phyloP scores from a whole-genome alignment of 805 yeast species.

The Candida ulmi region DNA sequence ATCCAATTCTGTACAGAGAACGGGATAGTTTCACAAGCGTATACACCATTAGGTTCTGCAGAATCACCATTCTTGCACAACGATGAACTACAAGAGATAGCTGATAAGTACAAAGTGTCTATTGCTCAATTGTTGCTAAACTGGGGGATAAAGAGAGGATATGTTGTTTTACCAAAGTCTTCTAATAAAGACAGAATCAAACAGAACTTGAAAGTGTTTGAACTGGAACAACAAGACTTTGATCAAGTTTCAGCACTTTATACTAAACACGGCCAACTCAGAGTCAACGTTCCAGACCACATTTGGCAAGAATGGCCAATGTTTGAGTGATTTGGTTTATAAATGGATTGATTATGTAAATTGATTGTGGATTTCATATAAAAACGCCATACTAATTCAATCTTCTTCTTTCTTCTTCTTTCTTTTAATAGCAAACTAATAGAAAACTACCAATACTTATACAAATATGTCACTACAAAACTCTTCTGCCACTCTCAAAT shows the following conservation, averaged over 20 bases:
- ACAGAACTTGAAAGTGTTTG: slow-evolving; percentile 21
- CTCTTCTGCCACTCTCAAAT: no score
- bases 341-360: no score
- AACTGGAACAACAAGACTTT: slow-evolving; percentile 19
- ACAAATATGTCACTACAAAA: no score
- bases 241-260: slow-evolving; percentile 20
- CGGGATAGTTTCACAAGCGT: slow-evolving; percentile 13
- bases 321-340: no score
- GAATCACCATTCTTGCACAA: slow-evolving; percentile 23
- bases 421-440: no score
- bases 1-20: slow-evolving; percentile 9
- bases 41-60: slow-evolving; percentile 16
- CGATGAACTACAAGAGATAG: slow-evolving; percentile 35
- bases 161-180: slow-evolving; percentile 49
- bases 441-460: no score
- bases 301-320: no score
- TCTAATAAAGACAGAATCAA: slow-evolving; percentile 36
- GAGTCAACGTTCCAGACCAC: slow-evolving; percentile 19
- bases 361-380: no score
- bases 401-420: no score
- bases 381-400: no score
- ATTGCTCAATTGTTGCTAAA: slow-evolving; percentile 50
- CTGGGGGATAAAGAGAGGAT: slow-evolving; percentile 57
- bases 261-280: slow-evolving; percentile 21
- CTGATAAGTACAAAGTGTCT: slow-evolving; percentile 34